Evolutionary conservation across 1,139 yeast species (phyloP), one percentile per base, ranked within the genome.

Genomic region (Candida tetrigidarum): DNA sequence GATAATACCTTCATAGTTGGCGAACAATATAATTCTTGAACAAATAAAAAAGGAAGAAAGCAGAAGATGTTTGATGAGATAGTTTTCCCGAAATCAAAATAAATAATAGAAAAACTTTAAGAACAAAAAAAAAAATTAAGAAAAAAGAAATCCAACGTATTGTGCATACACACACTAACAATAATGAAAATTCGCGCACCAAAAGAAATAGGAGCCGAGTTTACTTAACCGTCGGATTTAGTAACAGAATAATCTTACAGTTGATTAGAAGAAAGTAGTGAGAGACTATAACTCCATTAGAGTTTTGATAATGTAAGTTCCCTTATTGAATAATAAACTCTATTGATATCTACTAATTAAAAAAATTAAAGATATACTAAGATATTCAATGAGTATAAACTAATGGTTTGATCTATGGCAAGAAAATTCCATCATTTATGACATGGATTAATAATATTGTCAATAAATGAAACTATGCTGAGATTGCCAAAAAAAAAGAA

Each of bases 381-480:
- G 53, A 50, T 52, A 48, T 52, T 45, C 45, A 45, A 47, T 38
- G 20, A 41, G 49, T 37, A 37, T 49, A 50, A 49, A 45, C 53
- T 47, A 35, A 23, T 11, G 10, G 20, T 41, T 60, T 55, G 41
- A 34, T 65, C 58, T 72, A 48, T 66, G 78, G 76, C 78, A 72
- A 67, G 62, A 50, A 61, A 66, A 66, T 69, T 71, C 78, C 78
- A 73, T 73, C 78, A 71, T 70, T 65, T 51, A 57, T 66, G 66
- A 67, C 74, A 69, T 58, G 36, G 39, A 26, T 22, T 28, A 5
- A 25, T 18, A 26, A 16, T 26, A 34, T 39, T 41, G 57, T 60
- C 37, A 39, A 33, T 46, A 57, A 63, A 69, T 70, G 78, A 73
- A 73, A 73, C 78, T 73, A 73, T 73, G 78, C 78, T 68, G 57